A percentile compares a stretch with the other conserved stretches of the same genome.
Evolutionary conservation across 2,329 filamentous ascomycete species (phyloP).

Genomic region (Fusarium tanahbumbuense): DNA sequence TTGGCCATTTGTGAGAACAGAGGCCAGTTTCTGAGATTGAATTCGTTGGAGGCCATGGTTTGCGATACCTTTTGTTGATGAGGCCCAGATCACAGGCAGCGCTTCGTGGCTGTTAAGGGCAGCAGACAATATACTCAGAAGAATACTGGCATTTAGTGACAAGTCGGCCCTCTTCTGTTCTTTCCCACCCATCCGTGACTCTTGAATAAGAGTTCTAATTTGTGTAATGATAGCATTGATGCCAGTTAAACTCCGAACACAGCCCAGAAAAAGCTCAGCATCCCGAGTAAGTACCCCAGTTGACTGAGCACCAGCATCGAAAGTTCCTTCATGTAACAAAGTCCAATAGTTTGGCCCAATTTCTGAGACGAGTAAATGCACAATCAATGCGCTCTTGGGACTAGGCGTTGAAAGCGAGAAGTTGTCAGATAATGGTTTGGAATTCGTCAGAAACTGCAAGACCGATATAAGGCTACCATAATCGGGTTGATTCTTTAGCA

Average conservation of each 20-base stretch:
- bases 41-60: conserved; percentile 46
- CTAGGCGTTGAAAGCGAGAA: conserved; percentile 60
- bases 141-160: conserved; percentile 56
- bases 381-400: conserved; percentile 77
- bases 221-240: conserved; percentile 81
- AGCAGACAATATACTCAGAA: conserved; percentile 58
- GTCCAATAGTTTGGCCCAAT: conserved; percentile 88
- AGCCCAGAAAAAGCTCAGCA: conserved; percentile 66
- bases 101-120: conserved; percentile 55
- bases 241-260: conserved; percentile 79
- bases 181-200: conserved; percentile 56
- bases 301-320: conserved; percentile 16
- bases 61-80: conserved; percentile 43
- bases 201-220: conserved; percentile 70
- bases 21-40: conserved; percentile 54
- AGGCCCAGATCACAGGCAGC: conserved; percentile 54
- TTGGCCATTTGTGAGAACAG: conserved; percentile 61
- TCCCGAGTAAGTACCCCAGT: conserved; percentile 49
- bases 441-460: conserved; percentile 63
- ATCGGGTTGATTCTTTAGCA: conserved; percentile 71
- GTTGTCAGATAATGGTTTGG: conserved; percentile 21
- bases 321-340: conserved; percentile 62
- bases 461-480: conserved; percentile 65
- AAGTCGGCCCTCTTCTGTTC: conserved; percentile 56
- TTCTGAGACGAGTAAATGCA: conserved; percentile 78